phyloP scores from a whole-genome alignment of 2,329 filamentous ascomycete genomes.

The Lecanosticta acicola region DNA sequence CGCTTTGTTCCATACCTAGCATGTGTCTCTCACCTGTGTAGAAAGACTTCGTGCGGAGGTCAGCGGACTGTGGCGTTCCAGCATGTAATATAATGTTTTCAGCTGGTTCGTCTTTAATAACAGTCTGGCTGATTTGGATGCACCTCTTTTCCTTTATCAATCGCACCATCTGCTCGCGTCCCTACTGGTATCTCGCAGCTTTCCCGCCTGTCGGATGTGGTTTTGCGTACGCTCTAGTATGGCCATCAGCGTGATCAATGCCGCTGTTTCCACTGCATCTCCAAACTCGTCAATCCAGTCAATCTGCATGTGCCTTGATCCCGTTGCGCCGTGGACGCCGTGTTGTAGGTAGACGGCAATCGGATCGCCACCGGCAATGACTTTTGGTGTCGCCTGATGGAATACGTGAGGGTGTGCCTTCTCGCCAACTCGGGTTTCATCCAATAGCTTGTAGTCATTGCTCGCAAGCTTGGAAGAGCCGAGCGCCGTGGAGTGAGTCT shows the following conservation, averaged over 20 bases:
- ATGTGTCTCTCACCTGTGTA: not conserved
- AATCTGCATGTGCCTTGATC: not conserved
- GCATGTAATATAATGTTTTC: not conserved
- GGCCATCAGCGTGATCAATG: not conserved
- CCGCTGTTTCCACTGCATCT: not conserved
- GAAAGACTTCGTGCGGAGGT: not conserved
- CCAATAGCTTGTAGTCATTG: not conserved
- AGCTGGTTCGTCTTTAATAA: not conserved
- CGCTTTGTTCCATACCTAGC: not conserved
- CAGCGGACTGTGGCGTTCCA: not conserved
- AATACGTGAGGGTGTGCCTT: not conserved
- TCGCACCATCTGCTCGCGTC: too few relatives aligned
- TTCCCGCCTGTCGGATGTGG: not conserved
- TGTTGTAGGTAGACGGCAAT: not conserved
- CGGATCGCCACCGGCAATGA: not conserved
- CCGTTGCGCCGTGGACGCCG: not conserved
- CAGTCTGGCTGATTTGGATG: not conserved
- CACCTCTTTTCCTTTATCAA: too few relatives aligned
- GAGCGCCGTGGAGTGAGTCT: not conserved
- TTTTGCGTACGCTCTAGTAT: not conserved
- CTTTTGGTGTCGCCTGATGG: not conserved
- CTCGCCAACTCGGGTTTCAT: not conserved
- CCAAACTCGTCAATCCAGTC: not conserved
- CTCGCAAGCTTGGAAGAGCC: not conserved
- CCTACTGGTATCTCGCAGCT: too few relatives aligned